phyloP scores from a whole-genome alignment of 257 asterid genomes.

The Echites panduratus region DNA sequence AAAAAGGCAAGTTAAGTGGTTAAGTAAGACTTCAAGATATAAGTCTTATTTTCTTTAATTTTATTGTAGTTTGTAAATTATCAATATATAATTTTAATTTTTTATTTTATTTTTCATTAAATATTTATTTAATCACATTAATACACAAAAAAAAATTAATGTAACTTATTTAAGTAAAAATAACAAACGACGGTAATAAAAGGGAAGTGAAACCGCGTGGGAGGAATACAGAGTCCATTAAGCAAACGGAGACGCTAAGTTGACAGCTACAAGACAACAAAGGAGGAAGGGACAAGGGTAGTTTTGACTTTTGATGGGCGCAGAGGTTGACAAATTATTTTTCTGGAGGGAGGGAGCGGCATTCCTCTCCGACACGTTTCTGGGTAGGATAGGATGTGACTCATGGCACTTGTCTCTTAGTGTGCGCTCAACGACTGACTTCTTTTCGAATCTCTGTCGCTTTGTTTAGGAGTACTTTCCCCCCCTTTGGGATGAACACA shows the following conservation, averaged over 20 bases:
- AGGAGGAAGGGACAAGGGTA: neutral
- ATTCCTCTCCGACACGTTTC: conserved; percentile 20
- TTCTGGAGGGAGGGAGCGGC: neutral
- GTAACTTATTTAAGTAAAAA: no score
- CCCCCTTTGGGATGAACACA: neutral
- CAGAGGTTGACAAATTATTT: conserved; percentile 4
- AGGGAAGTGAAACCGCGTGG: neutral
- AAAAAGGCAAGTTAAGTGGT: no score
- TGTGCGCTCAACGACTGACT: conserved; percentile 26
- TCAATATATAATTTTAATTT: no score
- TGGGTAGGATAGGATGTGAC: conserved; percentile 8
- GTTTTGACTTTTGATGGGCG: neutral
- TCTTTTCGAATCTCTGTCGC: conserved; percentile 39
- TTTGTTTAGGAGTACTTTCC: conserved; percentile 1
- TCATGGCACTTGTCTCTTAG: conserved; percentile 8
- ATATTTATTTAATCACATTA: no score
- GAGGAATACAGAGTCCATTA: neutral
- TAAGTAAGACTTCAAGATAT: no score
- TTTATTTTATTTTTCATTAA: no score
- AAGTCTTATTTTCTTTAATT: no score
- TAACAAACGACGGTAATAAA: neutral
- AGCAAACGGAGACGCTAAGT: neutral
- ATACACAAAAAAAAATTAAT: no score
- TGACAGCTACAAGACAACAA: conserved; percentile 31
- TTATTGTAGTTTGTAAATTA: no score